Evolutionary conservation across 768 basidiomycete genomes (phyloP).

Genomic region (Amanita phalloides): DNA sequence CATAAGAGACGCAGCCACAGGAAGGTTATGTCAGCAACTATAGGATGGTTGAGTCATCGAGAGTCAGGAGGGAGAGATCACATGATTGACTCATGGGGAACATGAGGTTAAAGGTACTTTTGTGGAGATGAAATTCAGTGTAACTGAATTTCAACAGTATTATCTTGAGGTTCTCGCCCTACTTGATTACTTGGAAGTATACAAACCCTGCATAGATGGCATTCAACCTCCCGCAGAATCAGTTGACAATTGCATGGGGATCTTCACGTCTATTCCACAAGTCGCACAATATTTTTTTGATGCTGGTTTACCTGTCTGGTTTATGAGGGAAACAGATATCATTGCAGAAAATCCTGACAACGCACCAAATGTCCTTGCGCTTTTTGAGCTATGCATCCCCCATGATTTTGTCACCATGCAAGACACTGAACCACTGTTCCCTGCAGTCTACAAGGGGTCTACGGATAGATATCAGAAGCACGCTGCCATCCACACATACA

Average conservation of each 20-base stretch:
- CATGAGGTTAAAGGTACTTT: no score
- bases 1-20: no score
- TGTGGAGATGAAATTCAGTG: not conserved
- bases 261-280: not conserved
- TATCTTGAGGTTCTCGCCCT: not conserved
- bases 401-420: not conserved
- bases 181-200: constrained; percentile 1
- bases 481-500: not conserved
- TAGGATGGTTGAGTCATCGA: no score
- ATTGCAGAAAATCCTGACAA: not conserved
- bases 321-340: not conserved
- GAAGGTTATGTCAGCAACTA: no score
- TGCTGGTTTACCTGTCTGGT: not conserved
- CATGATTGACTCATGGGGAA: no score
- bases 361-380: not conserved
- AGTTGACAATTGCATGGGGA: not conserved
- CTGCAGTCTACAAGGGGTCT: not conserved
- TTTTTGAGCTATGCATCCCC: not conserved
- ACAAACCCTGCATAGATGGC: constrained; percentile 1
- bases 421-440: not conserved
- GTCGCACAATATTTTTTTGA: not conserved
- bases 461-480: not conserved
- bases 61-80: no score
- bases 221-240: not conserved
- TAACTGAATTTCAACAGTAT: not conserved